phyloP scores from a whole-genome alignment of 1,284 basidiomycete genomes.

The Microbotryum silenes-acaulis region DNA sequence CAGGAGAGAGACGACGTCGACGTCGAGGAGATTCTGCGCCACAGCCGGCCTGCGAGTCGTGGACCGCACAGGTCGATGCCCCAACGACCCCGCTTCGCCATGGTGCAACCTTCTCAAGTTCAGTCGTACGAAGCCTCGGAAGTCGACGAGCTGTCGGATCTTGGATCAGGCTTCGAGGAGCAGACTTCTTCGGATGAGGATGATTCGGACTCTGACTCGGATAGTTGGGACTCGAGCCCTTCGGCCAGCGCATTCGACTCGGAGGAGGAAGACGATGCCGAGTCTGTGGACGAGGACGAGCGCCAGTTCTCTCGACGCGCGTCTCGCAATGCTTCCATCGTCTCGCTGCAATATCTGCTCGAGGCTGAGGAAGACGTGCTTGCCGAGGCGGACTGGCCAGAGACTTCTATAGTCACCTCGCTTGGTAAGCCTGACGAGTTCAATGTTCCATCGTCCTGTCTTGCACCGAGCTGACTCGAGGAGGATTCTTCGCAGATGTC shows the following conservation, averaged over 20 bases:
- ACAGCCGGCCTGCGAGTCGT: slow-evolving; percentile 1
- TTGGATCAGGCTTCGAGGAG: not conserved
- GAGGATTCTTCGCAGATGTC: no score
- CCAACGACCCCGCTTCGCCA: not conserved
- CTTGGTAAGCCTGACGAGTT: no score
- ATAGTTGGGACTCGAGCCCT: no score
- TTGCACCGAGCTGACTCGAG: no score
- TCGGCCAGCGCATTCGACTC: not conserved
- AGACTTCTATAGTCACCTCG: no score
- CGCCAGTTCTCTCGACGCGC: slow-evolving; percentile 2
- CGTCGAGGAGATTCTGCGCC: slow-evolving; percentile 38
- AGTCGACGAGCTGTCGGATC: not conserved
- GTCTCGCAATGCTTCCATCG: slow-evolving; percentile 24
- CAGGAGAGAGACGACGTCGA: slow-evolving; percentile 50
- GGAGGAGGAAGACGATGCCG: slow-evolving; percentile 5
- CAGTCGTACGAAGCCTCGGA: not conserved
- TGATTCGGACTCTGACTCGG: not conserved
- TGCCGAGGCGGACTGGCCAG: not conserved
- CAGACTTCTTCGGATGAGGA: not conserved
- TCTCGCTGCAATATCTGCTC: slow-evolving; percentile 26
- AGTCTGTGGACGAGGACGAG: slow-evolving; percentile 8
- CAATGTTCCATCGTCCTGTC: no score
- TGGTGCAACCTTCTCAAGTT: no score
- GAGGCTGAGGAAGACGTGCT: slow-evolving; percentile 16
- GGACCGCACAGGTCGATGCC: not conserved